These are phyloP conservation scores for Solanum hybrid DNA, from an alignment of 305 asterid genomes.

Conservation along the genomic window DNA sequence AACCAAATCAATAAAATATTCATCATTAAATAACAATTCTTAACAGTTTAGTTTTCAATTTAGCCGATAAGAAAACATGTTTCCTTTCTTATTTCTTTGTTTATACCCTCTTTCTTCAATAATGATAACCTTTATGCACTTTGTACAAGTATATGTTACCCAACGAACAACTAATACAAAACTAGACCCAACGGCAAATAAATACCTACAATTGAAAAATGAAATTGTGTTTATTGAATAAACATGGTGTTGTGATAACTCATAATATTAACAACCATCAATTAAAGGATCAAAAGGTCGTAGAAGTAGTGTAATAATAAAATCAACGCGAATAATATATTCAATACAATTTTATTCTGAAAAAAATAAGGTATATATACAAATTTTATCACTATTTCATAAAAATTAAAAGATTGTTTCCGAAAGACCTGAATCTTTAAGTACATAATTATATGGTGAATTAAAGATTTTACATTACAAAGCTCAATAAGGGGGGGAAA, in stretches of 20 bases:
- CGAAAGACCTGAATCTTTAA: too few species aligned
- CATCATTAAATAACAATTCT: background rate
- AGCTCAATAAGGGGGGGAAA: background rate
- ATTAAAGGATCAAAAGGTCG: background rate
- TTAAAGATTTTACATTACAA: background rate
- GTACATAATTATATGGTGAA: background rate
- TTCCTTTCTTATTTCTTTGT: background rate
- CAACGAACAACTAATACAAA: background rate
- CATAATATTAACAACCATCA: background rate
- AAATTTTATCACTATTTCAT: background rate
- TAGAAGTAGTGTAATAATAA: background rate
- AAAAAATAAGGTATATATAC: too few species aligned
- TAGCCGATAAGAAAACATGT: background rate
- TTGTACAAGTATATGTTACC: background rate
- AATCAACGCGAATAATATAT: background rate
- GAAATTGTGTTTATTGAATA: background rate
- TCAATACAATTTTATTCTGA: too few species aligned
- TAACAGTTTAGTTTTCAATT: background rate
- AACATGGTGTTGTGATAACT: background rate
- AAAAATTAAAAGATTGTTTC: rapidly evolving
- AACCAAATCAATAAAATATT: background rate
- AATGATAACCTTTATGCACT: background rate
- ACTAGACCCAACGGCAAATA: background rate
- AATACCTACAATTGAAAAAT: background rate
- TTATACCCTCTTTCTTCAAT: background rate